A percentile compares a stretch with the other conserved stretches of the same genome.
Evolutionary conservation across 108 stramenopile genomes (phyloP).

Genomic region (Aurantiochytrium sp.): DNA sequence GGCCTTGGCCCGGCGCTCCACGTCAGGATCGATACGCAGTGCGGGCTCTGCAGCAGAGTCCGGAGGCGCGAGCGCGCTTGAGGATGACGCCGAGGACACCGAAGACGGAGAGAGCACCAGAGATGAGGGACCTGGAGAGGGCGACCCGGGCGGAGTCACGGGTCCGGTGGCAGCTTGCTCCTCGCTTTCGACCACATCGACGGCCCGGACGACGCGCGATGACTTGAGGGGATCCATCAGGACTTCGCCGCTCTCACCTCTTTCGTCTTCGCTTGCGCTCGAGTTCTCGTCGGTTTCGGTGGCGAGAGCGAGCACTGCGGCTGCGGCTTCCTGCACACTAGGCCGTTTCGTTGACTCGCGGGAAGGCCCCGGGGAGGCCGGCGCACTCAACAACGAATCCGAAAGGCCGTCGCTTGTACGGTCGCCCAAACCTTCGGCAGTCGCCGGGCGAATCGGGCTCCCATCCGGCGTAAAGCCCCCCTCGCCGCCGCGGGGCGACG

Average conservation of each 20-base stretch:
- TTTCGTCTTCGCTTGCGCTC: neutral
- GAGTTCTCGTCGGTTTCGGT: neutral
- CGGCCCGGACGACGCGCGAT: too few relatives aligned
- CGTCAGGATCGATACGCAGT: neutral
- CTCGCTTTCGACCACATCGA: too few relatives aligned
- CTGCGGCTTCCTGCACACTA: conserved; percentile 5
- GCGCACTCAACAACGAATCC: neutral
- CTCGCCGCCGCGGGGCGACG: too few relatives aligned
- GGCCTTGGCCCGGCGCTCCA: neutral
- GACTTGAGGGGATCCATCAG: too few relatives aligned
- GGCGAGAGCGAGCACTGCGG: neutral
- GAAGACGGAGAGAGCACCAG: too few relatives aligned
- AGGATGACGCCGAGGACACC: too few relatives aligned
- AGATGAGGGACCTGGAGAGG: too few relatives aligned
- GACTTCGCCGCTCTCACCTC: too few relatives aligned
- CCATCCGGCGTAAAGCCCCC: too few relatives aligned
- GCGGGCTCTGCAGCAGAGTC: neutral
- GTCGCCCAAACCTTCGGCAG: neutral
- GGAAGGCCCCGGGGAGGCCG: neutral
- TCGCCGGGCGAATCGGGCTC: too few relatives aligned
- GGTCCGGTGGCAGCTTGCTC: neutral
- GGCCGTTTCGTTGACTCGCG: neutral
- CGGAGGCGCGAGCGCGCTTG: too few relatives aligned
- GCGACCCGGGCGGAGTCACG: too few relatives aligned
- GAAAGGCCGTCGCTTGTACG: neutral